Evolutionary conservation across 164 flowering plant species (phyloP).

Genomic region (Chimonanthus praecox): DNA sequence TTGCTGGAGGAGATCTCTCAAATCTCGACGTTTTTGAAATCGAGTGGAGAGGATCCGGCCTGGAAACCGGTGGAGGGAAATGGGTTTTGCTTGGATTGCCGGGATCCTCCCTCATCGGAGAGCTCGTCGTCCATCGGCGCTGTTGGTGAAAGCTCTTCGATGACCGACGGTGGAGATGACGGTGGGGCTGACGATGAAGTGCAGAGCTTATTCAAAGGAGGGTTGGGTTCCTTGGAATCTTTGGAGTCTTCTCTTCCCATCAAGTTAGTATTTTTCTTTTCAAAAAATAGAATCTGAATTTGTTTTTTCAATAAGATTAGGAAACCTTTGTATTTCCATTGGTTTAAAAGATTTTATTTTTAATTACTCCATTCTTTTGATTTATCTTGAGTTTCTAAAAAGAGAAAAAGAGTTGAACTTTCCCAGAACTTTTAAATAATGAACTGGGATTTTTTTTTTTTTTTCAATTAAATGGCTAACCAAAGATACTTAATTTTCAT

Average conservation of each 20-base stretch:
- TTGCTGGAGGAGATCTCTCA: not conserved
- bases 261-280: slow-evolving; percentile 35
- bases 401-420: too few relatives aligned
- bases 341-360: too few relatives aligned
- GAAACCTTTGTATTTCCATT: too few relatives aligned
- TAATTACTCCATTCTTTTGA: too few relatives aligned
- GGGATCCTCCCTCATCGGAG: not conserved
- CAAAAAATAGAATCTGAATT: too few relatives aligned
- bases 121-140: not conserved
- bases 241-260: slow-evolving; percentile 65
- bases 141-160: not conserved
- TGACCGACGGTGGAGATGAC: slow-evolving; percentile 16
- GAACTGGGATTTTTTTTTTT: too few relatives aligned
- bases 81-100: not conserved
- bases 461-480: too few relatives aligned
- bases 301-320: too few relatives aligned
- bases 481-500: too few relatives aligned
- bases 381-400: too few relatives aligned
- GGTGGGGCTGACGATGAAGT: slow-evolving; percentile 13
- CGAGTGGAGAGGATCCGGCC: not conserved
- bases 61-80: not conserved
- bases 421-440: too few relatives aligned
- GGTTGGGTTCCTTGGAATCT: slow-evolving; percentile 33
- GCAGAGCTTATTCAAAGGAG: slow-evolving; percentile 24
- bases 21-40: not conserved